Percentiles rank a stretch among this genome's conserved stretches.
Conservation (phyloP, 495 filamentous ascomycete genomes). For the Astrocystis sublimbata region DNA sequence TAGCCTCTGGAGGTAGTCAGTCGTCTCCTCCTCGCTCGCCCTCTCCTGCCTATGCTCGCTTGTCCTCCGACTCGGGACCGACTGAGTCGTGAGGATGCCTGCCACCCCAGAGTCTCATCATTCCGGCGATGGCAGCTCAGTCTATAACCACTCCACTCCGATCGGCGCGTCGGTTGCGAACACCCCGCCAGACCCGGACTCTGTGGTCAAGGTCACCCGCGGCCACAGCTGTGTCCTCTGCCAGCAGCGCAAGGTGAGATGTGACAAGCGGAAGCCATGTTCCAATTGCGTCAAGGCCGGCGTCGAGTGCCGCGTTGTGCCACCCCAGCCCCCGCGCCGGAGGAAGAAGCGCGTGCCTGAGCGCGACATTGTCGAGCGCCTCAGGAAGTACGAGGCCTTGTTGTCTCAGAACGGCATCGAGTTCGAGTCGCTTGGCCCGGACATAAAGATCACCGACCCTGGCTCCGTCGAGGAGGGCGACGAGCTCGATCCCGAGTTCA, state of each 20-base stretch:
- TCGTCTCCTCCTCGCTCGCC: neutral
- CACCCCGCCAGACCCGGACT: constrained; percentile 30
- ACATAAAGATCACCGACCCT: constrained; percentile 43
- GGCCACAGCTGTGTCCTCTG: constrained; percentile 66
- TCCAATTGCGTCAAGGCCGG: constrained; percentile 64
- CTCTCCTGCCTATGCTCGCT: constrained; percentile 17
- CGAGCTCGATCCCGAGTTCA: constrained; percentile 51
- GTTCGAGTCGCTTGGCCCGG: constrained; percentile 45
- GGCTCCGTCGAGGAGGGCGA: constrained; percentile 48
- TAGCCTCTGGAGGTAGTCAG: too few relatives aligned
- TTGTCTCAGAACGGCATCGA: constrained; percentile 54
- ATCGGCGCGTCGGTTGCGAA: constrained; percentile 39
- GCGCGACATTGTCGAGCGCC: constrained; percentile 51
- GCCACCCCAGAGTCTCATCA: constrained; percentile 38
- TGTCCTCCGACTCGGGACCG: constrained; percentile 30
- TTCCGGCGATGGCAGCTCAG: constrained; percentile 29
- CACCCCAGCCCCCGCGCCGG: constrained; percentile 58
- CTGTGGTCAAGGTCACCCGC: constrained; percentile 51
- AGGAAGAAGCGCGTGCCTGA: constrained; percentile 59
- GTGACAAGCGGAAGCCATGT: constrained; percentile 65
- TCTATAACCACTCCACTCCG: constrained; percentile 33
- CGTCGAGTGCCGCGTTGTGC: constrained; percentile 61
- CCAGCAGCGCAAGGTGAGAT: constrained; percentile 67
- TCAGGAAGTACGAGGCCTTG: constrained; percentile 56
- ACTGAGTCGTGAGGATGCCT: constrained; percentile 32